Percentiles rank a stretch among this genome's conserved stretches.
These are phyloP conservation scores for Colletotrichum sojae DNA, from an alignment of 2,329 filamentous ascomycete genomes.

Conservation along the genomic window DNA sequence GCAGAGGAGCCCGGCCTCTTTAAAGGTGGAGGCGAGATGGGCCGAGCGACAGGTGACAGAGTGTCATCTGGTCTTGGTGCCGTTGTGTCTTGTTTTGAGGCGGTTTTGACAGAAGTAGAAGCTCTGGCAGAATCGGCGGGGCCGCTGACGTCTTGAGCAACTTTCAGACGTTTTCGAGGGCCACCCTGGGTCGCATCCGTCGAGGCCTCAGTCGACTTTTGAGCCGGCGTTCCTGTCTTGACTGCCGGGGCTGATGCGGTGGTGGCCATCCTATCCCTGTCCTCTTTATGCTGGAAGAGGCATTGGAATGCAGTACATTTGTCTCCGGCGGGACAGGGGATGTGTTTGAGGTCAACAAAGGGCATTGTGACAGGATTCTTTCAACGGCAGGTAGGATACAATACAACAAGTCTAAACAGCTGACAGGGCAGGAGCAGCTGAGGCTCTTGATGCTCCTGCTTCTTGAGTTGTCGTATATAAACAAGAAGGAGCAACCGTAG, in stretches of 20 bases:
- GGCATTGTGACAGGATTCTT: conserved; percentile 40
- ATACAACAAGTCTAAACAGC: conserved; percentile 1
- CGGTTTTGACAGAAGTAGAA: conserved; percentile 37
- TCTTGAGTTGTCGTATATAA: conserved; percentile 18
- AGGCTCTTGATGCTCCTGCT: conserved; percentile 51
- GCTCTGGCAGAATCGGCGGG: conserved; percentile 34
- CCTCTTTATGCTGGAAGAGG: conserved; percentile 62
- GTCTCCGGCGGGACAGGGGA: conserved; percentile 65
- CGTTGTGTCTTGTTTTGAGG: conserved; percentile 40
- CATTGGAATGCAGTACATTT: conserved; percentile 65
- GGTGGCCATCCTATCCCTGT: conserved; percentile 46
- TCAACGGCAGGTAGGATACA: conserved; percentile 7
- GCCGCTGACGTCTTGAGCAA: conserved; percentile 41
- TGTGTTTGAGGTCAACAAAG: conserved; percentile 57
- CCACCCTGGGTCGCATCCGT: conserved; percentile 47
- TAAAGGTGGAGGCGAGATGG: conserved; percentile 53
- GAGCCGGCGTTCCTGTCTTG: conserved; percentile 33
- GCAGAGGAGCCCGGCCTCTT: conserved; percentile 34
- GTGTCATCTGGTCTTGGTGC: conserved; percentile 40
- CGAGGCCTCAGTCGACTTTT: conserved; percentile 32
- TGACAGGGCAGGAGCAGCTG: conserved; percentile 24
- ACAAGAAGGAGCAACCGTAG: conserved; percentile 4
- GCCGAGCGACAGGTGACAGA: conserved; percentile 46
- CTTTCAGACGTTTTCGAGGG: conserved; percentile 50
- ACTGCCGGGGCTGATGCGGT: conserved; percentile 30